Base-by-base conservation (phyloP, 2,329 filamentous ascomycete genomes). In the Hymenoscyphus fructigenus region DNA sequence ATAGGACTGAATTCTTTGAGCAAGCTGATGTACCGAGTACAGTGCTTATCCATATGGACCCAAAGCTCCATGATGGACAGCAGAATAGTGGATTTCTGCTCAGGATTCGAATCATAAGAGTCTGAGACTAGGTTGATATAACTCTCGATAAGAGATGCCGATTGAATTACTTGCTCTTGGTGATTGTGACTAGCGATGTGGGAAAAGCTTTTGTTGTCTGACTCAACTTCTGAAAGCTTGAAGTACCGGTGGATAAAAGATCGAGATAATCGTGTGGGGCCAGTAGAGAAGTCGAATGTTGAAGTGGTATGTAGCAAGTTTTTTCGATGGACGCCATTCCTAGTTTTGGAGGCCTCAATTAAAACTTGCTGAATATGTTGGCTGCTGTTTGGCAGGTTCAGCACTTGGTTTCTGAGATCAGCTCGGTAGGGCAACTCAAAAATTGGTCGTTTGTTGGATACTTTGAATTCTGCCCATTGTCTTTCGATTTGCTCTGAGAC, bases 21-120 rank as follows among this genome's bases (percentile, higher is more conserved):
- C 0, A 88, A 70, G 0, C 81, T 80, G 59, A 78, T 85, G 0
- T 68, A 63, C 0, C 55, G 7, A 0, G 78, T 75, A 0, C 83
- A 82, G 20, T 70, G 73, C 9, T 76, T 69, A 66, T 91, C 88
- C 72, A 90, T 79, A 0, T 71, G 69, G 1, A 83, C 71, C 88
- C 88, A 91, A 0, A 88, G 68, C 59, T 85, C 82, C 71, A 90
- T 81, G 0, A 86, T 53, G 3, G 76, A 79, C 0, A 91, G 77
- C 0, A 89, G 72, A 70, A 84, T 80, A 0, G 75, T 63, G 26
- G 85, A 86, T 65, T 79, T 82, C 26, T 83, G 79, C 60, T 84
- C 82, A 0, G 80, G 77, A 62, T 83, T 79, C 3, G 68, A 65
- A 0, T 78, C 69, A 65, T 85, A 86, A 0, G 75, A 69, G 0